A percentile compares a stretch with the other conserved stretches of the same genome.
Conservation (phyloP, 352 stramenopile species). For the Blastocystis sp. region DNA sequence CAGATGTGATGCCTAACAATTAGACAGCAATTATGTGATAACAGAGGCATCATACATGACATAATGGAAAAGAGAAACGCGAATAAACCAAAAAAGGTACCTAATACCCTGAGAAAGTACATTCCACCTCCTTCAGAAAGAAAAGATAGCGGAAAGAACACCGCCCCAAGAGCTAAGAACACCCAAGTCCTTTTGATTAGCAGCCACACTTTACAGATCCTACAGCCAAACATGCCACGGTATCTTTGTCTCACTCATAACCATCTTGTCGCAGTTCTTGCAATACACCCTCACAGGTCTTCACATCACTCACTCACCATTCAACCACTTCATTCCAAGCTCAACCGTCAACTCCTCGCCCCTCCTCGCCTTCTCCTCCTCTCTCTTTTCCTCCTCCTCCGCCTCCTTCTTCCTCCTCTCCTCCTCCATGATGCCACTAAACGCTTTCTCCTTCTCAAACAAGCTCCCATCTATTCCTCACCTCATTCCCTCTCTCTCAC, state of each 20-base stretch:
- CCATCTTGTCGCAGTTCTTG: background rate
- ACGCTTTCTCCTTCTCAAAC: background rate
- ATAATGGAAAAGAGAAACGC: background rate
- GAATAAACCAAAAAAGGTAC: background rate
- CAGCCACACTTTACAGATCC: no score
- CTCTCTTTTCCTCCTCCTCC: background rate
- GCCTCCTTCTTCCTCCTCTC: background rate
- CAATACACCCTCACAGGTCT: background rate
- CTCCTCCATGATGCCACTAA: background rate
- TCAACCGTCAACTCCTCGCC: background rate
- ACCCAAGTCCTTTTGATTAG: no score
- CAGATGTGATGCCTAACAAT: background rate
- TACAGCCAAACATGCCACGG: no score
- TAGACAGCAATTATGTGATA: background rate
- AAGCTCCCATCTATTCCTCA: background rate
- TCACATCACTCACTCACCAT: background rate
- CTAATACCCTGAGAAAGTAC: no score
- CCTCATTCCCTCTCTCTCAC: background rate
- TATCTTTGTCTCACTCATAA: background rate
- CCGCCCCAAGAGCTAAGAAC: no score
- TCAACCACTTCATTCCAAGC: background rate
- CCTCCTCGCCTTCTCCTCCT: background rate
- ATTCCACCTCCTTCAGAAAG: no score
- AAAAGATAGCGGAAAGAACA: no score
- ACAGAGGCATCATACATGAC: background rate